phyloP scores from a whole-genome alignment of 2,329 filamentous ascomycete species.

The Calonectria ilicicola region DNA sequence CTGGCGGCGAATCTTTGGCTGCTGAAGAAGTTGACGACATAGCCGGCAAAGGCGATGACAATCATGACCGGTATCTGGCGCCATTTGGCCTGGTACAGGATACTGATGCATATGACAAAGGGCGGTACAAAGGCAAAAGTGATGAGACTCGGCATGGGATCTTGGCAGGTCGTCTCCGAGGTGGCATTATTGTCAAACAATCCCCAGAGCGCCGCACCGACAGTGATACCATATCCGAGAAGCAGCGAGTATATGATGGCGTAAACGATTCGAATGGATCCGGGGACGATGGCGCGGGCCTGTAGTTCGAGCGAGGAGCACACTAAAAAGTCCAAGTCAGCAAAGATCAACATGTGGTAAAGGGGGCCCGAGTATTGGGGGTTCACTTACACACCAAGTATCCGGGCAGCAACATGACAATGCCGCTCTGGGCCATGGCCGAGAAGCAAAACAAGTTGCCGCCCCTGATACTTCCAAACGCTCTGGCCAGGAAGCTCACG shows the following conservation, averaged over 20 bases:
- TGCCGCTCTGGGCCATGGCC: slow-evolving; percentile 72
- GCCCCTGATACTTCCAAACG: slow-evolving; percentile 69
- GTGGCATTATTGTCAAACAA: slow-evolving; percentile 68
- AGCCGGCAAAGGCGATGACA: slow-evolving; percentile 78
- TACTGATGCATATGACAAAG: slow-evolving; percentile 79
- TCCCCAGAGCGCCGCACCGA: slow-evolving; percentile 74
- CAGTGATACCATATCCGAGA: slow-evolving; percentile 78
- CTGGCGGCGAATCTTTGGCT: slow-evolving; percentile 74
- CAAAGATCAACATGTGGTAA: neutral
- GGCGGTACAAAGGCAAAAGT: slow-evolving; percentile 79
- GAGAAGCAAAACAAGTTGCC: slow-evolving; percentile 73
- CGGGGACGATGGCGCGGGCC: slow-evolving; percentile 75
- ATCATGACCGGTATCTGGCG: slow-evolving; percentile 85
- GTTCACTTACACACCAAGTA: slow-evolving; percentile 66
- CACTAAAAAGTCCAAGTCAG: slow-evolving; percentile 40
- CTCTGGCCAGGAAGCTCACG: slow-evolving; percentile 72
- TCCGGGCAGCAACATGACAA: slow-evolving; percentile 74
- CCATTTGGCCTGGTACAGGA: slow-evolving; percentile 86
- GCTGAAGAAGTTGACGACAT: slow-evolving; percentile 81
- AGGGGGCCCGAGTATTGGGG: neutral
- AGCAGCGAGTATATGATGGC: slow-evolving; percentile 80
- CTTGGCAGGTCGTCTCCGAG: slow-evolving; percentile 53
- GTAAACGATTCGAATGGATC: slow-evolving; percentile 80
- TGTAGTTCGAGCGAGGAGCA: slow-evolving; percentile 72
- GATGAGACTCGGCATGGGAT: slow-evolving; percentile 56